Conservation (phyloP, 2,329 filamentous ascomycete species). For the Exophiala spinifera region DNA sequence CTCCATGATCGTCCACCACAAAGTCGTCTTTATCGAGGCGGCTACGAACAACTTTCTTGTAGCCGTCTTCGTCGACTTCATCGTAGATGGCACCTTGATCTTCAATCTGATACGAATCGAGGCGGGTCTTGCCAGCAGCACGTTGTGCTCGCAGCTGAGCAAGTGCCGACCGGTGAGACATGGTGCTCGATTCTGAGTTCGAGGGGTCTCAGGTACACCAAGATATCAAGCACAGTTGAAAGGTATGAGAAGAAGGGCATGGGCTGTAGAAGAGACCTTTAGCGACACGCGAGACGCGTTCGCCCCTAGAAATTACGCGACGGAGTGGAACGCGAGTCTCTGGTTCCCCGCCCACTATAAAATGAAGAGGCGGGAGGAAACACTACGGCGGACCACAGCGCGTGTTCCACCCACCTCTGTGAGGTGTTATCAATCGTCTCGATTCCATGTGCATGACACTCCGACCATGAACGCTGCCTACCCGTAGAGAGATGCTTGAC, state of each 20-base stretch:
- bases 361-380: too few species aligned
- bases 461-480: too few species aligned
- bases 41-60: slow-evolving; percentile 90
- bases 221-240: background rate
- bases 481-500: too few species aligned
- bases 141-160: slow-evolving; percentile 82
- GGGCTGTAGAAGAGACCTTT: background rate
- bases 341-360: too few species aligned
- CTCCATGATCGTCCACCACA: slow-evolving; percentile 96
- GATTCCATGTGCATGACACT: too few species aligned
- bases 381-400: too few species aligned
- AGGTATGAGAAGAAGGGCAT: background rate
- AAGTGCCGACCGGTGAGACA: slow-evolving; percentile 35
- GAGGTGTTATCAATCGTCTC: too few species aligned
- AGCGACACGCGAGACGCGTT: background rate
- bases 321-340: too few species aligned
- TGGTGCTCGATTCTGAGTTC: slow-evolving; percentile 6
- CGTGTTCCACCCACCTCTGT: too few species aligned
- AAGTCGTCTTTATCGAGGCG: slow-evolving; percentile 94
- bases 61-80: slow-evolving; percentile 92
- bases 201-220: background rate
- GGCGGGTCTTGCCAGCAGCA: slow-evolving; percentile 84
- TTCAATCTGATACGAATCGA: slow-evolving; percentile 81
- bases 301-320: too few species aligned
- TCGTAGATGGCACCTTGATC: slow-evolving; percentile 87